Percentiles rank a stretch among this genome's conserved stretches.
Conservation (phyloP, 163 green algal species). For the Scenedesmus sp. region DNA sequence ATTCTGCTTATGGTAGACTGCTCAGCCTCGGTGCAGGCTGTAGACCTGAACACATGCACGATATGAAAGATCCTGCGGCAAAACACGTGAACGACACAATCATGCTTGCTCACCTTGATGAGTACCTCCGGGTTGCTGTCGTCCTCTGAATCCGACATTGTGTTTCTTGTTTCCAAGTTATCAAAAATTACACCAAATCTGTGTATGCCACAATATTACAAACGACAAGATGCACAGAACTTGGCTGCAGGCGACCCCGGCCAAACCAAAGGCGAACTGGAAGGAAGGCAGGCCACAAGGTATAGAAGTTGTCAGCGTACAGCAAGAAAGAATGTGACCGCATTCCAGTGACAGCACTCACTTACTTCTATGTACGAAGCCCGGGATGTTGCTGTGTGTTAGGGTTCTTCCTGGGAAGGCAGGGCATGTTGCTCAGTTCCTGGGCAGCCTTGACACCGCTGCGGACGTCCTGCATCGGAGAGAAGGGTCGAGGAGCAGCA, state of each 20-base stretch:
- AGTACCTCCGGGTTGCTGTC: constrained; percentile 30
- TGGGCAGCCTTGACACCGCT: too few species aligned
- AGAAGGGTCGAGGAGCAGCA: too few species aligned
- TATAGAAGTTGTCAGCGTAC: neutral
- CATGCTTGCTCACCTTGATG: constrained; percentile 14
- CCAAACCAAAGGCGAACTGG: neutral
- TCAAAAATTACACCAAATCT: neutral
- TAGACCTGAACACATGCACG: too few species aligned
- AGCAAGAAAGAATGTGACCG: neutral
- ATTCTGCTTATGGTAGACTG: neutral
- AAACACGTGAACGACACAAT: neutral
- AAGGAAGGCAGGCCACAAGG: neutral
- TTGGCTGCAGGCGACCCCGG: neutral
- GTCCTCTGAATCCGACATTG: constrained; percentile 42
- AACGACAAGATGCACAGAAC: neutral
- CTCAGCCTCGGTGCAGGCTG: neutral
- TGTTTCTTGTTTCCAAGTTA: neutral
- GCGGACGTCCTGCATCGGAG: too few species aligned
- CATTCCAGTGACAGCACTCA: neutral
- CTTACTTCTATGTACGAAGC: neutral
- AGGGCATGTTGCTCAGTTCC: too few species aligned
- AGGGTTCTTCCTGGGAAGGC: neutral
- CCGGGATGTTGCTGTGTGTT: neutral
- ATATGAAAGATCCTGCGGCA: too few species aligned
- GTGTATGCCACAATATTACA: neutral